Conservation (phyloP, 768 basidiomycete genomes). For the Lentinus tigrinus region DNA sequence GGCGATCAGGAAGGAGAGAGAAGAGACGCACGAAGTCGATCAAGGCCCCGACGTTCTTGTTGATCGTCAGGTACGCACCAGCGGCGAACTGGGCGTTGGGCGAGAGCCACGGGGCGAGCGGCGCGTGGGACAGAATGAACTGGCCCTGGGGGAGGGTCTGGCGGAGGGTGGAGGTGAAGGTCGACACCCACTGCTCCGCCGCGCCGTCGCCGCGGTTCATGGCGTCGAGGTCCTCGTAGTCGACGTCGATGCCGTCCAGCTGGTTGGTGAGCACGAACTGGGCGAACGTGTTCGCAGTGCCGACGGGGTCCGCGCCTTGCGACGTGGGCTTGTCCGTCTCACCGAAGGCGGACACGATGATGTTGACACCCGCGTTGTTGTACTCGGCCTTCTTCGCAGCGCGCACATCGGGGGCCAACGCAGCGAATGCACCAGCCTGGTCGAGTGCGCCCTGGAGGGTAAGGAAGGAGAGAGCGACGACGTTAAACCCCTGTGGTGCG, state of each 20-base stretch:
- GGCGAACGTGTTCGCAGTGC: constrained; percentile 33
- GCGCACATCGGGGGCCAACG: constrained; percentile 4
- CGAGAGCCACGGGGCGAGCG: constrained; percentile 27
- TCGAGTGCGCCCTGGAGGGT: constrained; percentile 6
- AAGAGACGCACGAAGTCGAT: constrained; percentile 49
- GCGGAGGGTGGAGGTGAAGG: constrained; percentile 23
- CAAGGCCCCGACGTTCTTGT: constrained; percentile 48
- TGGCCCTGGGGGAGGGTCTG: constrained; percentile 21
- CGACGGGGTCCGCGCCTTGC: constrained; percentile 28
- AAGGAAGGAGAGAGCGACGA: constrained; percentile 14
- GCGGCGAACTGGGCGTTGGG: constrained; percentile 28
- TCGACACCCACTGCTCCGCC: constrained; percentile 23
- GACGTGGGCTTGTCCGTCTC: constrained; percentile 31
- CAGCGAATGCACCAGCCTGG: constrained; percentile 5
- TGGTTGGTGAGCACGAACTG: constrained; percentile 32
- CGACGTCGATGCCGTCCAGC: constrained; percentile 25
- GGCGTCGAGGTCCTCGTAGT: constrained; percentile 24
- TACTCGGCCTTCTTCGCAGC: constrained; percentile 22
- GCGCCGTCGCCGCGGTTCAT: constrained; percentile 18
- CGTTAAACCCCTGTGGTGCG: constrained; percentile 6
- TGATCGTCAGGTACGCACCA: constrained; percentile 55
- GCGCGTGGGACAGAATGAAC: constrained; percentile 22
- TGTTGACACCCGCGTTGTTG: constrained; percentile 20
- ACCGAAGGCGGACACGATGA: constrained; percentile 24
- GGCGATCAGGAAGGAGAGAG: constrained; percentile 19